A percentile compares a stretch with the other conserved stretches of the same genome.
These are phyloP conservation scores for Vitis rupestris DNA, from an alignment of 164 flowering plant species.

Conservation along the genomic window DNA sequence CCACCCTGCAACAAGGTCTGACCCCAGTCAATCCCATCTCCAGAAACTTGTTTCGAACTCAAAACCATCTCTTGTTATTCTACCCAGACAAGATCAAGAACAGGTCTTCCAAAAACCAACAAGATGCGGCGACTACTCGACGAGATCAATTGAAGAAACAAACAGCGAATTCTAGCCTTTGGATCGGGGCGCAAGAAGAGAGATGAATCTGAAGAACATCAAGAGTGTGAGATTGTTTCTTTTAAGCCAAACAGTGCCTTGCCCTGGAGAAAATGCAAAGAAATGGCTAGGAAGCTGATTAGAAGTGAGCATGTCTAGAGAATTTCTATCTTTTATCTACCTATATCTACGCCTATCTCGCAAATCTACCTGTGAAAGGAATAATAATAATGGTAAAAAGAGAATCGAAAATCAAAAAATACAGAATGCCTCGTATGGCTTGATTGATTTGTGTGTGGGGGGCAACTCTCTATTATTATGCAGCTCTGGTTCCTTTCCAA, in stretches of 20 bases:
- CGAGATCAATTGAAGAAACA: not conserved
- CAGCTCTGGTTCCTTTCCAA: slow-evolving; percentile 2
- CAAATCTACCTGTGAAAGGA: slow-evolving; percentile 18
- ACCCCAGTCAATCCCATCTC: slow-evolving; percentile 47
- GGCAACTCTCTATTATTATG: no score
- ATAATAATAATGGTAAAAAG: slow-evolving; percentile 4
- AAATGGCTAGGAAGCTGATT: slow-evolving; percentile 32
- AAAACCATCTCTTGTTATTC: slow-evolving; percentile 45
- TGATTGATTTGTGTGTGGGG: not conserved
- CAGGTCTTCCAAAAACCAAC: not conserved
- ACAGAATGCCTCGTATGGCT: not conserved
- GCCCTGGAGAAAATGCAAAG: slow-evolving; percentile 14
- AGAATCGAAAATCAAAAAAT: slow-evolving; percentile 7
- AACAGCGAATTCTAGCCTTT: slow-evolving; percentile 23
- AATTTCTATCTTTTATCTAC: slow-evolving; percentile 11
- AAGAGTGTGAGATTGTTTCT: slow-evolving; percentile 25
- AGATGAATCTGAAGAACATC: slow-evolving; percentile 24
- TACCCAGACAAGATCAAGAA: not conserved
- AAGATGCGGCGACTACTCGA: not conserved
- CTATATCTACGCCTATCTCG: not conserved
- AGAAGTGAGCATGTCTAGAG: slow-evolving; percentile 42
- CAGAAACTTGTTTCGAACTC: slow-evolving; percentile 52
- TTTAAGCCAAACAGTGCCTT: slow-evolving; percentile 1
- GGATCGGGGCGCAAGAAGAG: slow-evolving; percentile 29
- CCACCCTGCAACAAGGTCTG: slow-evolving; percentile 29